Base-by-base conservation (phyloP, 768 basidiomycete genomes). In the Xerocomus brunneocitrinus region DNA sequence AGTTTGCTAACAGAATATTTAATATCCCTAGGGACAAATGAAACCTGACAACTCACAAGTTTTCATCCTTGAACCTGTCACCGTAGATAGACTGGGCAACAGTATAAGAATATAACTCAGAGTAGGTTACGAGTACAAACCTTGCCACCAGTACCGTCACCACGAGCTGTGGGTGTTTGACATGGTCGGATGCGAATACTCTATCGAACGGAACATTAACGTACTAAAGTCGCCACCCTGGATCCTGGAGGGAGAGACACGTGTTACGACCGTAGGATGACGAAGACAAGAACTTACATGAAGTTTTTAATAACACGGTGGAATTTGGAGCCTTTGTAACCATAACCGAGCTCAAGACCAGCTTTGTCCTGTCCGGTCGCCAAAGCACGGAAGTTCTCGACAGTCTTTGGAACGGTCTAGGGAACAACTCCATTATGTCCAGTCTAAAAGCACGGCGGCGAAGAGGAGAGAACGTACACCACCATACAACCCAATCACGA, bases 151-250 rank as follows among this genome's bases (percentile, higher is more conserved):
- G 91, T 92, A 58, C 92, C 92, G 57, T 95, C 91, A 52, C 89
- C 89, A 36, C 78, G 78, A 52, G 90, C 89, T 91, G 52, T 45
- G 35, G 30, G 39, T n/a, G 41, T 47, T n/a, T 27, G 16, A 47
- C 42, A 60, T 45, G 32, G 38, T 67, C 25, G 52, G 49, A 54
- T 59, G 27, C 48, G 54, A 47, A 62, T 53, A 40, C 59, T 57
- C 3, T 50, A 41, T 61, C 55, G 47, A 32, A 38, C 38, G 9
- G 49, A 55, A 32, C 19, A 10, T 53, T 14, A 22, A 81, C 89
- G 62, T 70, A 89, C 91, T 97, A 74, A 98, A 99, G 75, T 98
- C 95, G 74, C 95, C 95, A 64, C 95, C 95, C 75, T 98, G 95
- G 62, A 95, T 93, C 91, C 90, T 91, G 56, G 34, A 27, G 19